Conservation (phyloP, 495 filamentous ascomycete species). For the Aspergillus incahuasiensis region DNA sequence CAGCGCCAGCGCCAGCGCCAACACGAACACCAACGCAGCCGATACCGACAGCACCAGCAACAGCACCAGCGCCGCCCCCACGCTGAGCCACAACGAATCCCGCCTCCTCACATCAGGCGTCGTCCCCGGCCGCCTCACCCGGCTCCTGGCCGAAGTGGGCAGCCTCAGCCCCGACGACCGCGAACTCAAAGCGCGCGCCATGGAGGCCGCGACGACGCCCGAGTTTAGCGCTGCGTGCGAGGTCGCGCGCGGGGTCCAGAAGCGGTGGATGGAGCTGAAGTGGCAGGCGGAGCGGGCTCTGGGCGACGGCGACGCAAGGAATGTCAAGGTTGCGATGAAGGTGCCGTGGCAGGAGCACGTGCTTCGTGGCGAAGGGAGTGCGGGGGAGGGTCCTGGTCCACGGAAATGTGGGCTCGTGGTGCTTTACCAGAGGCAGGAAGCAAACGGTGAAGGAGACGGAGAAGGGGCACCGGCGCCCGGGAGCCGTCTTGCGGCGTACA, state of each 20-base stretch:
- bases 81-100: constrained; percentile 4
- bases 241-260: not conserved
- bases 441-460: not conserved
- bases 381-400: constrained; percentile 3
- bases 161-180: constrained; percentile 6
- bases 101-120: not conserved
- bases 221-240: constrained; percentile 8
- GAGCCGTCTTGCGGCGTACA: not conserved
- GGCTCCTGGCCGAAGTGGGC: constrained; percentile 1
- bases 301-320: constrained; percentile 8
- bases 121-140: not conserved
- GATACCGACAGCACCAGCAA: not conserved
- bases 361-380: not conserved
- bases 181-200: constrained; percentile 10
- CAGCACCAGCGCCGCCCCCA: not conserved
- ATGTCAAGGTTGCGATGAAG: constrained; percentile 11
- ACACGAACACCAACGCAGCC: no score
- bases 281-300: not conserved
- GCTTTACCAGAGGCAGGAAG: constrained; percentile 8
- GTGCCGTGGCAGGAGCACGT: constrained; percentile 15
- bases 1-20: no score
- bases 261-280: not conserved
- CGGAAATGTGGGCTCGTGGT: no score
- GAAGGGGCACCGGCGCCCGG: not conserved
- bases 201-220: constrained; percentile 5